phyloP scores from a whole-genome alignment of 2,329 filamentous ascomycete species.

The Claviceps citrina region DNA sequence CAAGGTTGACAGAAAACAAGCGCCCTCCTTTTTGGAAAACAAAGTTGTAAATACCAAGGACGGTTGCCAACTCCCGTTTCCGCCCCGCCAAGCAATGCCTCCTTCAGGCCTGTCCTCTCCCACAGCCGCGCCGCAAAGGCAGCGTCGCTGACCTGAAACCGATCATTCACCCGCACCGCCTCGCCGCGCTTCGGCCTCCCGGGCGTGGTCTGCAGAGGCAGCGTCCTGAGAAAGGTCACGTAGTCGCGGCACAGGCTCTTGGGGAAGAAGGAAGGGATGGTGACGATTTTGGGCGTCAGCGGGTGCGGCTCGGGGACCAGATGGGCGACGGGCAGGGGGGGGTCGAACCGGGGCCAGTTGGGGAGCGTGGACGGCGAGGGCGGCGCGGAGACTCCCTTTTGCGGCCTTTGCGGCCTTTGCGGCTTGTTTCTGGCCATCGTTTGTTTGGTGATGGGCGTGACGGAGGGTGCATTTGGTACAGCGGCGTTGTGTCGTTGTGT shows the following conservation, averaged over 20 bases:
- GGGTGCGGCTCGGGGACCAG: constrained; percentile 43
- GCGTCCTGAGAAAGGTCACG: constrained; percentile 50
- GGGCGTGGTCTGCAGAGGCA: constrained; percentile 65
- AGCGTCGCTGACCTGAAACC: constrained; percentile 67
- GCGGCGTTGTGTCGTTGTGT: no score
- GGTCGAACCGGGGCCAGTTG: constrained; percentile 58
- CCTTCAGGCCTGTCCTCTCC: constrained; percentile 58
- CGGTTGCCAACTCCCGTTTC: constrained; percentile 19
- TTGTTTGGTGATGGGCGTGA: no score
- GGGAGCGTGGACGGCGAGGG: constrained; percentile 16
- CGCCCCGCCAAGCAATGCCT: constrained; percentile 30
- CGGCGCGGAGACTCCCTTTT: constrained; percentile 8
- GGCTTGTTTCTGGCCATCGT: constrained; percentile 21
- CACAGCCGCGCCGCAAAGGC: constrained; percentile 62
- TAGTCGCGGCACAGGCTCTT: constrained; percentile 60
- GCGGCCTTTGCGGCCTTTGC: constrained; percentile 11
- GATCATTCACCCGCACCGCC: constrained; percentile 75
- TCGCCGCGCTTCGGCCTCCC: constrained; percentile 65
- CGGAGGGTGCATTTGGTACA: no score
- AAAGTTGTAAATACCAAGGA: no score
- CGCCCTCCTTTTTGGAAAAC: no score
- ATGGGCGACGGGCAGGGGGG: constrained; percentile 48
- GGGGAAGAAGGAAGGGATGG: constrained; percentile 61
- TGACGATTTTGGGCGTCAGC: constrained; percentile 46
- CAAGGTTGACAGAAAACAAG: no score